These are phyloP conservation scores for Lachancea thermotolerans DNA, from an alignment of 805 yeast genomes.

Conservation along the genomic window DNA sequence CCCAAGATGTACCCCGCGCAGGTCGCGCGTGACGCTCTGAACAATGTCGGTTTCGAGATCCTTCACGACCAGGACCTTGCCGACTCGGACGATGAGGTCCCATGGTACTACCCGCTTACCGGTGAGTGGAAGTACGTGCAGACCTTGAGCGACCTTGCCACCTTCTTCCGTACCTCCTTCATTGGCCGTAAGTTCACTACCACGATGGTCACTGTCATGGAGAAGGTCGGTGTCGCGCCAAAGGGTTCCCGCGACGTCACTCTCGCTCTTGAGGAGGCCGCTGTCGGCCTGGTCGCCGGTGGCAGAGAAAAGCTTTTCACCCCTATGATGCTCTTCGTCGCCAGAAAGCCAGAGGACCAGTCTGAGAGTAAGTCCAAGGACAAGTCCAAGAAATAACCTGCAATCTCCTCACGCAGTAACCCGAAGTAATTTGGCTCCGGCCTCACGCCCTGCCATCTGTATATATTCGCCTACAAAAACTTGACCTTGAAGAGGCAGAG, in stretches of 20 bases:
- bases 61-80: slow-evolving; percentile 77
- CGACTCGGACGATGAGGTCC: slow-evolving; percentile 70
- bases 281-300: slow-evolving; percentile 89
- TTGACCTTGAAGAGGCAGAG: not conserved
- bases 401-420: too few relatives aligned
- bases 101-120: slow-evolving; percentile 96
- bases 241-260: slow-evolving; percentile 88
- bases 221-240: slow-evolving; percentile 83
- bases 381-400: too few relatives aligned
- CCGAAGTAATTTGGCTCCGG: too few relatives aligned
- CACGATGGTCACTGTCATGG: slow-evolving; percentile 71
- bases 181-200: slow-evolving; percentile 85
- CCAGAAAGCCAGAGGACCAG: slow-evolving; percentile 58
- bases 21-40: slow-evolving; percentile 84
- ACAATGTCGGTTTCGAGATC: slow-evolving; percentile 80
- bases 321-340: slow-evolving; percentile 94
- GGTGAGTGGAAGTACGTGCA: slow-evolving; percentile 92
- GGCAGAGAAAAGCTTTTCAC: slow-evolving; percentile 86
- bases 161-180: slow-evolving; percentile 81
- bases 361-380: too few relatives aligned
- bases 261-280: slow-evolving; percentile 92
- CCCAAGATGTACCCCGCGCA: slow-evolving; percentile 88
- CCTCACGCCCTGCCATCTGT: not conserved
- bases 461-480: not conserved
- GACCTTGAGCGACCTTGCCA: slow-evolving; percentile 65